Percentiles rank a stretch among this genome's conserved stretches.
Evolutionary conservation across 148 eudicot species (phyloP).

Genomic region (Silene uniflora): DNA sequence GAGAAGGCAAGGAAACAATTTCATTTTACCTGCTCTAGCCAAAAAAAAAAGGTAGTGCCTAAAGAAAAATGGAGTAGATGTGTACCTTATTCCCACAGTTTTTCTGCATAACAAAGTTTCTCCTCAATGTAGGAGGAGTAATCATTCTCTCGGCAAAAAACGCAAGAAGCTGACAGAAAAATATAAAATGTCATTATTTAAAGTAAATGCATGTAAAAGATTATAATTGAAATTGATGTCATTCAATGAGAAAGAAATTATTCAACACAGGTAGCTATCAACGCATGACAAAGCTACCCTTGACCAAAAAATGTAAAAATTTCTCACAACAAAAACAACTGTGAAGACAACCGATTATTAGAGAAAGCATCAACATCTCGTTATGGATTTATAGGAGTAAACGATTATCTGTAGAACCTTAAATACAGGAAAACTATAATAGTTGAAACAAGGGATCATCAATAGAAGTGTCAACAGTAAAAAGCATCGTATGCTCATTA

Average conservation of each 20-base stretch:
- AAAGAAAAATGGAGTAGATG: slow-evolving; percentile 3
- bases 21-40: neutral
- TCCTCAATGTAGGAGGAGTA: slow-evolving; percentile 56
- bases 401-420: neutral
- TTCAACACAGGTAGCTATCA: neutral
- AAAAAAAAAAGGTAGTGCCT: slow-evolving; percentile 6
- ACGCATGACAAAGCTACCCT: neutral
- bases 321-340: neutral
- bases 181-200: neutral
- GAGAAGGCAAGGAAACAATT: neutral
- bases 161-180: slow-evolving; percentile 47
- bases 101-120: slow-evolving; percentile 74
- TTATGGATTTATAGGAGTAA: too few species aligned
- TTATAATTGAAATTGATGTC: neutral
- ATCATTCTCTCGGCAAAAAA: slow-evolving; percentile 88
- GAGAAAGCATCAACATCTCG: too few species aligned
- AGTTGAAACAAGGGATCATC: neutral
- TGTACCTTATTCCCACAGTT: slow-evolving; percentile 51
- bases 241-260: neutral
- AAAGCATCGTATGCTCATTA: neutral
- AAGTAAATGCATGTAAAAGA: neutral
- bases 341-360: neutral
- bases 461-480: neutral
- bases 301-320: neutral
- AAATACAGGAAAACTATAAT: neutral